A percentile compares a stretch with the other conserved stretches of the same genome.
Evolutionary conservation across 306 rosid species (phyloP).

Genomic region (Malus fusca): DNA sequence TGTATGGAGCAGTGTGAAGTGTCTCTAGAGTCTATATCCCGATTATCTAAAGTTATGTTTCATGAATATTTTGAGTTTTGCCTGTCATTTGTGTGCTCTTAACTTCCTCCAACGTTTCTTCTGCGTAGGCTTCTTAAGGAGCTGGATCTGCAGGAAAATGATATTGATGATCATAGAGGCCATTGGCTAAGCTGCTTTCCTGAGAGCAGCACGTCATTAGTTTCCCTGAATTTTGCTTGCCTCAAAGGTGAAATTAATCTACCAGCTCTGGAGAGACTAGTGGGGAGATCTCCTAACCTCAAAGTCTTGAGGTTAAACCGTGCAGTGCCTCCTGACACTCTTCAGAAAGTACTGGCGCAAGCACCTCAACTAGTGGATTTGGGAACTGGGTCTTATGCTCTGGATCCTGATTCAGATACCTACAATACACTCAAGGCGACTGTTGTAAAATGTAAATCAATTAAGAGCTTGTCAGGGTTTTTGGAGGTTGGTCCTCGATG

Average conservation of each 20-base stretch:
- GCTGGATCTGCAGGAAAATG: slow-evolving; percentile 95
- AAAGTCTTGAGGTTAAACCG: slow-evolving; percentile 69
- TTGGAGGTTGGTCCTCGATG: slow-evolving; percentile 64
- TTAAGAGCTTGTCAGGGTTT: slow-evolving; percentile 79
- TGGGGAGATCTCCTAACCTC: slow-evolving; percentile 80
- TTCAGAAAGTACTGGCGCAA: slow-evolving; percentile 47
- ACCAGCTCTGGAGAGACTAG: slow-evolving; percentile 77
- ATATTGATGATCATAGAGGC: slow-evolving; percentile 68
- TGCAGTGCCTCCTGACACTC: slow-evolving; percentile 51
- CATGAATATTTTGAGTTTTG: not conserved
- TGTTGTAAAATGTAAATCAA: slow-evolving; percentile 51
- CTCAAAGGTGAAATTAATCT: slow-evolving; percentile 72
- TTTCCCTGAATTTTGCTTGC: slow-evolving; percentile 84
- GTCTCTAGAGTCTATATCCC: not conserved
- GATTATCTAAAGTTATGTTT: not conserved
- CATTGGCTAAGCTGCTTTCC: slow-evolving; percentile 95
- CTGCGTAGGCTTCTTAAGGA: slow-evolving; percentile 62
- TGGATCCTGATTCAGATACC: slow-evolving; percentile 45
- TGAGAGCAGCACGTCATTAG: slow-evolving; percentile 69
- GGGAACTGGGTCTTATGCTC: slow-evolving; percentile 63
- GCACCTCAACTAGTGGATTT: slow-evolving; percentile 76
- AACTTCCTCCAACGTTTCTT: not conserved
- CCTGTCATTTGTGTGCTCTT: not conserved
- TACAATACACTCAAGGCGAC: slow-evolving; percentile 37
- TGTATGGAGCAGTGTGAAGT: not conserved